phyloP scores from a whole-genome alignment of 805 yeast genomes.

The Kregervanrija fluxuum region DNA sequence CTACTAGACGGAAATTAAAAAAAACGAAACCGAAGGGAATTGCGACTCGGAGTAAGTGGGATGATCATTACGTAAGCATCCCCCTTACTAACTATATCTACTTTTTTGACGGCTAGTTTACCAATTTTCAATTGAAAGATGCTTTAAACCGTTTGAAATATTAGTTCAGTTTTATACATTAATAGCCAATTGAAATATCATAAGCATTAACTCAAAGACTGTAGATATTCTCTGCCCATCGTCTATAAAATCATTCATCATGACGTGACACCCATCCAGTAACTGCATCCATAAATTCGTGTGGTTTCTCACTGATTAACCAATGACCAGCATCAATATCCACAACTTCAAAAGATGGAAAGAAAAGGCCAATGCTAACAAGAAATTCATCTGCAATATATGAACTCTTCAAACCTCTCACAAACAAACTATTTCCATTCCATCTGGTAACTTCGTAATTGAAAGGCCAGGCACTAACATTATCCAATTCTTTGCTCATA shows the following conservation, averaged over 20 bases:
- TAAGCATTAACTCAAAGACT: neutral
- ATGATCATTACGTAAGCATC: too few species aligned
- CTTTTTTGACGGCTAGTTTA: too few species aligned
- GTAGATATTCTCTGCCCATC: neutral
- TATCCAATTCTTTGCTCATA: constrained; percentile 57
- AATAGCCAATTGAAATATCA: too few species aligned
- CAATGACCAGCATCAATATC: constrained; percentile 89
- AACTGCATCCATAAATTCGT: constrained; percentile 58
- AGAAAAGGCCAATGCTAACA: constrained; percentile 64
- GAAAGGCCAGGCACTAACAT: constrained; percentile 73
- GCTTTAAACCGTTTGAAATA: too few species aligned
- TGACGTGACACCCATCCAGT: constrained; percentile 43
- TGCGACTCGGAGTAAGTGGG: too few species aligned
- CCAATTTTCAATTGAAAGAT: too few species aligned
- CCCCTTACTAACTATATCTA: too few species aligned
- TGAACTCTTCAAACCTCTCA: constrained; percentile 68
- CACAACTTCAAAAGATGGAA: constrained; percentile 67
- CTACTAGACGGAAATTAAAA: too few species aligned
- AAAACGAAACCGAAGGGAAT: too few species aligned
- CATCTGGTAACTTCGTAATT: constrained; percentile 46
- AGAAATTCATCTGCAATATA: constrained; percentile 81
- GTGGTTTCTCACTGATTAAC: constrained; percentile 83
- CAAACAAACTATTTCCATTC: constrained; percentile 68
- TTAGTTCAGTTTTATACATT: too few species aligned
- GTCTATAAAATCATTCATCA: too few species aligned